Conservation (phyloP, 352 stramenopile genomes). For the Globisporangium nodosum region DNA sequence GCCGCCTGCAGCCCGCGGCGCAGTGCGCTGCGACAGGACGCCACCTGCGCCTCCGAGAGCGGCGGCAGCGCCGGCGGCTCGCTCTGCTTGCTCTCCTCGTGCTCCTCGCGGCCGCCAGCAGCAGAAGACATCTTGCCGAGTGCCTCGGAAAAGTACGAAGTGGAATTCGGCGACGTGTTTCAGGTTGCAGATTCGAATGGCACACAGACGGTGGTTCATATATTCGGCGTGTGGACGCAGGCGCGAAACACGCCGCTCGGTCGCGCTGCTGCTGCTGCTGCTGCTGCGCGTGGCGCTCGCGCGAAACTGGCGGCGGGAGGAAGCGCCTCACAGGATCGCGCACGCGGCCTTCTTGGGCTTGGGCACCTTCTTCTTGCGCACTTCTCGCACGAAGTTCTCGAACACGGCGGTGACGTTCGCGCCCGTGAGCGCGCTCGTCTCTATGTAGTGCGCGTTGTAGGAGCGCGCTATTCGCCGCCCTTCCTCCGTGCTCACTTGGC, state of each 20-base stretch:
- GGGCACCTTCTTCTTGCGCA: constrained; percentile 73
- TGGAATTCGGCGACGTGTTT: too few relatives aligned
- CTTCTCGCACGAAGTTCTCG: constrained; percentile 83
- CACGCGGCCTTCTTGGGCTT: constrained; percentile 74
- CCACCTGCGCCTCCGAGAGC: constrained; percentile 22
- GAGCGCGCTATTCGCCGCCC: constrained; percentile 76
- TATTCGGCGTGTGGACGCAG: neutral
- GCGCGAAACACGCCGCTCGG: neutral
- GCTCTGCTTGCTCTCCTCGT: constrained; percentile 14
- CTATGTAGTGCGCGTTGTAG: constrained; percentile 86
- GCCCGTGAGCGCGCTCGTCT: constrained; percentile 82
- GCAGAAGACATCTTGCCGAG: neutral
- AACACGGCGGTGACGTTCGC: constrained; percentile 85
- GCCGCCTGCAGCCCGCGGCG: constrained; percentile 28
- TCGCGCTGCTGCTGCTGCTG: neutral
- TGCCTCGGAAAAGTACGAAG: too few relatives aligned
- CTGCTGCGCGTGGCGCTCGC: neutral
- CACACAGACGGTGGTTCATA: neutral
- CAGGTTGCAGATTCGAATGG: too few relatives aligned
- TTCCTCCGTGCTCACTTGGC: constrained; percentile 83
- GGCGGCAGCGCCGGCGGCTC: constrained; percentile 1
- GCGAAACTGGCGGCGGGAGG: neutral
- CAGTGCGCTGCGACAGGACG: constrained; percentile 31
- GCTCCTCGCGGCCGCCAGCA: neutral
- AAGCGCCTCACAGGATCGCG: constrained; percentile 39